Evolutionary conservation across 257 asterid genomes (phyloP).

Genomic region (Nicotiana benthamiana): DNA sequence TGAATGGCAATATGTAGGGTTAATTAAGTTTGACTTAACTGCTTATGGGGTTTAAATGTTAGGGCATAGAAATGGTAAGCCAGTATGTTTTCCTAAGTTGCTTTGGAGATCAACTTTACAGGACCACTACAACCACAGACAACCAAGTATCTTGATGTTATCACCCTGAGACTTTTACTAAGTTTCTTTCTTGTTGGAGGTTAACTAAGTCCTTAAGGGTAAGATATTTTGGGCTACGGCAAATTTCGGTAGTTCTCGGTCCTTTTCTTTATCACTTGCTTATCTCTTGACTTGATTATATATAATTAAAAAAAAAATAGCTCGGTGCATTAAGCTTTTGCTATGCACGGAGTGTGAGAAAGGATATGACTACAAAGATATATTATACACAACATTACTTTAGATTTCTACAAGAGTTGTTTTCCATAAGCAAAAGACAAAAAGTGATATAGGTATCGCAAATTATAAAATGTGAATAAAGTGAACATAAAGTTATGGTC

Average conservation of each 20-base stretch:
- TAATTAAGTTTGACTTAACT: not conserved
- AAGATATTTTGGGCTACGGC: too few relatives aligned
- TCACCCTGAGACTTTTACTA: not conserved
- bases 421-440: not conserved
- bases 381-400: too few relatives aligned
- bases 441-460: not conserved
- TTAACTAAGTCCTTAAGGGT: too few relatives aligned
- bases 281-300: too few relatives aligned
- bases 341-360: too few relatives aligned
- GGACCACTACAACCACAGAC: slow-evolving; percentile 40
- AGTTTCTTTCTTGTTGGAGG: not conserved
- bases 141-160: slow-evolving; percentile 12
- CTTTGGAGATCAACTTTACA: slow-evolving; percentile 17
- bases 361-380: fast-evolving
- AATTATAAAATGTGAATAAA: not conserved
- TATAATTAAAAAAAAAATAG: too few relatives aligned
- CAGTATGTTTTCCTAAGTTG: slow-evolving; percentile 22
- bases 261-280: too few relatives aligned
- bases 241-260: too few relatives aligned
- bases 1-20: not conserved
- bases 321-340: too few relatives aligned
- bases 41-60: not conserved
- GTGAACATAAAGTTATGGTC: not conserved
- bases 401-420: too few relatives aligned
- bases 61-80: not conserved